phyloP scores from a whole-genome alignment of 2,329 filamentous ascomycete genomes.

The Pseudogymnoascus sp. region DNA sequence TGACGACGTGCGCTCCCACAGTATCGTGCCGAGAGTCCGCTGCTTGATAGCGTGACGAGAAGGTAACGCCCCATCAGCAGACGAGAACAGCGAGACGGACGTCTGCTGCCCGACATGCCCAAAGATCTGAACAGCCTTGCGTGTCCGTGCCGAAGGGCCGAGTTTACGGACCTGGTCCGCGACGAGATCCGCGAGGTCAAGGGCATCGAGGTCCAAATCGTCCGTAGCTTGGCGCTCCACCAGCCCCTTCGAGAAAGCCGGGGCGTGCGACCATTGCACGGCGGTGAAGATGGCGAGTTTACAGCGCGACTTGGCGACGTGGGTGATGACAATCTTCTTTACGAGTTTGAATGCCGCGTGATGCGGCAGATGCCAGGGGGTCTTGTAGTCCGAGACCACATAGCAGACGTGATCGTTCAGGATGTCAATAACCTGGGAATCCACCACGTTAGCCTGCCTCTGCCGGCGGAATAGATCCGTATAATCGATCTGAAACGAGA shows the following conservation, averaged over 20 bases:
- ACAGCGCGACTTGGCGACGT: constrained; percentile 83
- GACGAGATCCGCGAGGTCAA: constrained; percentile 66
- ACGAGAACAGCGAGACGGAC: constrained; percentile 52
- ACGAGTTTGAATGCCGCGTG: constrained; percentile 71
- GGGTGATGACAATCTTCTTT: constrained; percentile 88
- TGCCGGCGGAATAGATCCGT: constrained; percentile 56
- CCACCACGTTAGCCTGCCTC: constrained; percentile 57
- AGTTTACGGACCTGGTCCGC: constrained; percentile 71
- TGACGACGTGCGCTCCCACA: constrained; percentile 63
- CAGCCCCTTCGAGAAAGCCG: constrained; percentile 50
- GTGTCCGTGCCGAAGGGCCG: constrained; percentile 65
- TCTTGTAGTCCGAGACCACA: constrained; percentile 54
- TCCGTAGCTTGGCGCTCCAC: constrained; percentile 66
- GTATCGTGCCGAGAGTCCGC: constrained; percentile 56
- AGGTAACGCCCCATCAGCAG: constrained; percentile 32
- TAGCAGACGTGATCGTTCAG: constrained; percentile 68
- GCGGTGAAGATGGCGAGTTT: constrained; percentile 83
- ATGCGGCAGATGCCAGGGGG: constrained; percentile 73
- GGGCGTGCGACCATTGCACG: constrained; percentile 74
- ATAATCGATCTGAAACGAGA: constrained; percentile 69
- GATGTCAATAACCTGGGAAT: constrained; percentile 80
- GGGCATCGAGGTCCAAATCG: constrained; percentile 63
- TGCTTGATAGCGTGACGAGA: constrained; percentile 52
- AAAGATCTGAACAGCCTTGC: constrained; percentile 71
- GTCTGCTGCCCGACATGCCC: constrained; percentile 64